phyloP scores from a whole-genome alignment of 768 basidiomycete species.

The Pulveroboletus sp. region DNA sequence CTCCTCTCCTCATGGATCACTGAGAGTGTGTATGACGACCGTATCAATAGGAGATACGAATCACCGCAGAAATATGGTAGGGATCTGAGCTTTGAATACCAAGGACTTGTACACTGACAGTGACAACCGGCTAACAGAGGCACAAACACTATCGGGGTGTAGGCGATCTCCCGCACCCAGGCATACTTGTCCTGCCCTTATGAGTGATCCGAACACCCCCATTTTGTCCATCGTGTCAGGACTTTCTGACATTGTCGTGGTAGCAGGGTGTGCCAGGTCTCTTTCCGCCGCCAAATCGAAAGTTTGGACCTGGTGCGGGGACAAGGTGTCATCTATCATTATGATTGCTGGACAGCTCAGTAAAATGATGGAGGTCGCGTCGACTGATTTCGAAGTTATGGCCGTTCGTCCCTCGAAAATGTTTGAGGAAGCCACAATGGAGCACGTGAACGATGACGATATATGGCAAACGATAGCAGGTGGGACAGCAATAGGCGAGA shows the following conservation, averaged over 20 bases:
- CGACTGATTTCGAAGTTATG: conserved; percentile 7
- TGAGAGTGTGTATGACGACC: background rate
- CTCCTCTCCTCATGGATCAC: conserved; percentile 11
- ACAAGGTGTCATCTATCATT: conserved; percentile 4
- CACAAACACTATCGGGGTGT: conserved; percentile 2
- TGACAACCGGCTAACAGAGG: background rate
- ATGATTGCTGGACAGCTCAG: conserved; percentile 1
- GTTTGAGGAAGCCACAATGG: conserved; percentile 12
- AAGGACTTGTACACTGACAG: background rate
- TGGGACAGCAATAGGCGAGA: background rate
- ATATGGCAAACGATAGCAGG: background rate
- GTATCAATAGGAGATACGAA: conserved; percentile 2
- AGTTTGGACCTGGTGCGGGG: conserved; percentile 1
- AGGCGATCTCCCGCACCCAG: conserved; percentile 7
- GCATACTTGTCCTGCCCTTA: background rate
- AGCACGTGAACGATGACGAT: background rate
- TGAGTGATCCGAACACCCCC: background rate
- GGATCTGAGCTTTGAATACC: background rate
- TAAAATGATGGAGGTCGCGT: conserved; percentile 4
- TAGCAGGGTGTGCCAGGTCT: conserved; percentile 3
- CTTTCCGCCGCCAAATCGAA: background rate
- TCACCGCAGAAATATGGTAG: conserved; percentile 3
- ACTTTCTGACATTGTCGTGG: conserved; percentile 7
- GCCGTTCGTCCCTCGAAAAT: background rate
- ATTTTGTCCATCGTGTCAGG: background rate